Conservation (phyloP, 192 early-diverging fungal species). For the Coemansia sp. region DNA sequence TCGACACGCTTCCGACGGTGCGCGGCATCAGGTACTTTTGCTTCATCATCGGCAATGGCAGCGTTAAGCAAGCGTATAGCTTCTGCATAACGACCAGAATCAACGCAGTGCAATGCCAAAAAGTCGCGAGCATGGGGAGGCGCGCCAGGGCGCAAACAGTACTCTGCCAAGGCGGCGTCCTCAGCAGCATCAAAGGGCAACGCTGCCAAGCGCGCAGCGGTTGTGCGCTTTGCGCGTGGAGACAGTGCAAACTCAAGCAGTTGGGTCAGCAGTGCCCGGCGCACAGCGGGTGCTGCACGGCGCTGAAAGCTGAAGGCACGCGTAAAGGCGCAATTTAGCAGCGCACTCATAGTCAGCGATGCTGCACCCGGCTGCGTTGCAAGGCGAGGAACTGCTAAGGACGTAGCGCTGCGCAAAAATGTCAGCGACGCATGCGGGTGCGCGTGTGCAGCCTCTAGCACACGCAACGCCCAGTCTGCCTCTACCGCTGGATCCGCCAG, state of each 20-base stretch:
- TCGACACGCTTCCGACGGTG: conserved; percentile 38
- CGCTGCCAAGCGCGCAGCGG: conserved; percentile 25
- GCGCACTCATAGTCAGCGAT: conserved; percentile 36
- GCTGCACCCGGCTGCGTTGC: conserved; percentile 20
- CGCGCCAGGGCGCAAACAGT: conserved; percentile 21
- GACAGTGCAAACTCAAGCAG: conserved; percentile 44
- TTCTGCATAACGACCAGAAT: conserved; percentile 42
- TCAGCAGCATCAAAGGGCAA: conserved; percentile 38
- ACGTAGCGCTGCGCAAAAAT: conserved; percentile 44
- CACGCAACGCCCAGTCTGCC: conserved; percentile 47
- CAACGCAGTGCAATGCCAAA: conserved; percentile 48
- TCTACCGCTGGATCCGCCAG: conserved; percentile 48
- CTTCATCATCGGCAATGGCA: conserved; percentile 14
- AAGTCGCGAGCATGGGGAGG: conserved; percentile 35
- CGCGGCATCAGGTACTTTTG: conserved; percentile 9
- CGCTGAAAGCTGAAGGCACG: conserved; percentile 52
- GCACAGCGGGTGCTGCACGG: conserved; percentile 17
- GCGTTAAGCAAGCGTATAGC: conserved; percentile 40
- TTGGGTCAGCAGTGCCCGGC: conserved; percentile 38
- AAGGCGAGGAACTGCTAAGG: conserved; percentile 26
- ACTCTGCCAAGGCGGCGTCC: conserved; percentile 26
- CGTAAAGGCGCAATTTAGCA: conserved; percentile 38
- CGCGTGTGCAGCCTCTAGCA: conserved; percentile 27
- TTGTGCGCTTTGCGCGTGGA: conserved; percentile 10
- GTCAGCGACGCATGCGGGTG: conserved; percentile 18